These are phyloP conservation scores for Candida tetrigidarum DNA, from an alignment of 1,139 yeast species.

Conservation along the genomic window DNA sequence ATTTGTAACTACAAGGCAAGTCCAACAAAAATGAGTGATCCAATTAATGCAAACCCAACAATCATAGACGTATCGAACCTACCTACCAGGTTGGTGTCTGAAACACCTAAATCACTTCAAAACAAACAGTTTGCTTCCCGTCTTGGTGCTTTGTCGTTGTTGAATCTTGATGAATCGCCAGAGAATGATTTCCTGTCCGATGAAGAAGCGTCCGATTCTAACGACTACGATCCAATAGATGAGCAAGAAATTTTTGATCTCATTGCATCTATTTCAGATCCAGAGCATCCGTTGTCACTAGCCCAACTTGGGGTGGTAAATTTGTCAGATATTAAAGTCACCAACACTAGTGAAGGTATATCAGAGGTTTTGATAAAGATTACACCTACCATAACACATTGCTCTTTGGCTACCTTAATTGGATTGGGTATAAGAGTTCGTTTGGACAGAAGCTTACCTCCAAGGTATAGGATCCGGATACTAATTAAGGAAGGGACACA, in stretches of 20 bases:
- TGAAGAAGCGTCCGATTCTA: slow-evolving; percentile 23
- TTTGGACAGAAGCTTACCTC: slow-evolving; percentile 85
- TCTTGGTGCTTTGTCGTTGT: slow-evolving; percentile 15
- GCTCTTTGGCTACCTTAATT: slow-evolving; percentile 93
- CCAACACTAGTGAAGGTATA: slow-evolving; percentile 50
- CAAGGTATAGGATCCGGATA: slow-evolving; percentile 79
- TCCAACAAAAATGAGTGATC: slow-evolving; percentile 57
- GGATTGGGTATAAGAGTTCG: slow-evolving; percentile 95
- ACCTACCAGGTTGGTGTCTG: slow-evolving; percentile 59
- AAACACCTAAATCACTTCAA: background rate
- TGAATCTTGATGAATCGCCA: slow-evolving; percentile 11
- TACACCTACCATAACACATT: slow-evolving; percentile 98
- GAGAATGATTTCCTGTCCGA: slow-evolving; percentile 9
- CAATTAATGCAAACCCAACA: slow-evolving; percentile 91
- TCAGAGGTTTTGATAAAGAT: slow-evolving; percentile 82
- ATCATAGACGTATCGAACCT: slow-evolving; percentile 75
- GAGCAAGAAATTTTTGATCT: slow-evolving; percentile 62
- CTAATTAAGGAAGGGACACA: slow-evolving; percentile 90
- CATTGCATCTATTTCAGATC: slow-evolving; percentile 90
- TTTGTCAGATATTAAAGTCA: slow-evolving; percentile 74
- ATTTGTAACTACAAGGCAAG: background rate
- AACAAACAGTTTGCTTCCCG: slow-evolving; percentile 12
- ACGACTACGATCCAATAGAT: slow-evolving; percentile 71
- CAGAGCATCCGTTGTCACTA: slow-evolving; percentile 94
- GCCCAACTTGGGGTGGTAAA: slow-evolving; percentile 97